Evolutionary conservation across 805 yeast species (phyloP).

Genomic region (Jamesozyma lodderae): DNA sequence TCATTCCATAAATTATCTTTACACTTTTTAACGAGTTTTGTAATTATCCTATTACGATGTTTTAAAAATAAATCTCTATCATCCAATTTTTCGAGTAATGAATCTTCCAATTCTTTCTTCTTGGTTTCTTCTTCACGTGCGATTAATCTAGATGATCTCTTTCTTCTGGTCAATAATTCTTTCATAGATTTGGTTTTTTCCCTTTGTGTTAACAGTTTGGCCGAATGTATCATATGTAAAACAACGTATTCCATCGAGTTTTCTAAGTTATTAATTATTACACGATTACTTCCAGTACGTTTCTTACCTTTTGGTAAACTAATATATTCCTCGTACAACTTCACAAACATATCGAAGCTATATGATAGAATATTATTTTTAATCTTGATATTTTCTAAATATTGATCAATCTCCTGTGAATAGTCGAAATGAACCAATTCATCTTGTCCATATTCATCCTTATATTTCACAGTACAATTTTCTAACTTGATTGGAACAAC

Average conservation of each 20-base stretch:
- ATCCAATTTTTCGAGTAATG: slow-evolving; percentile 30
- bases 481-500: slow-evolving; percentile 22
- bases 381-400: slow-evolving; percentile 17
- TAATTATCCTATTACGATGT: slow-evolving; percentile 18
- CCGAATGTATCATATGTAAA: slow-evolving; percentile 19
- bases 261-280: not conserved
- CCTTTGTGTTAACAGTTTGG: slow-evolving; percentile 32
- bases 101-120: slow-evolving; percentile 37
- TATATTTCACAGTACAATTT: slow-evolving; percentile 23
- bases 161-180: slow-evolving; percentile 55
- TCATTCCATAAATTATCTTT: slow-evolving; percentile 25
- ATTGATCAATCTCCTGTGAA: slow-evolving; percentile 25
- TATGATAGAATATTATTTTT: slow-evolving; percentile 18
- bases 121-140: slow-evolving; percentile 54
- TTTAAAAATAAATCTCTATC: slow-evolving; percentile 24
- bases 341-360: slow-evolving; percentile 22
- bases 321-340: slow-evolving; percentile 7
- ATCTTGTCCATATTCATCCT: slow-evolving; percentile 9
- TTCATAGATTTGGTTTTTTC: slow-evolving; percentile 58
- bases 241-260: slow-evolving; percentile 1
- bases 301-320: too few relatives aligned
- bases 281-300: too few relatives aligned
- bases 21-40: slow-evolving; percentile 19
- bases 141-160: slow-evolving; percentile 65
- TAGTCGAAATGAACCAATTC: slow-evolving; percentile 26